Base-by-base conservation (phyloP, 495 filamentous ascomycete species). In the Penicillium tannophilum region DNA sequence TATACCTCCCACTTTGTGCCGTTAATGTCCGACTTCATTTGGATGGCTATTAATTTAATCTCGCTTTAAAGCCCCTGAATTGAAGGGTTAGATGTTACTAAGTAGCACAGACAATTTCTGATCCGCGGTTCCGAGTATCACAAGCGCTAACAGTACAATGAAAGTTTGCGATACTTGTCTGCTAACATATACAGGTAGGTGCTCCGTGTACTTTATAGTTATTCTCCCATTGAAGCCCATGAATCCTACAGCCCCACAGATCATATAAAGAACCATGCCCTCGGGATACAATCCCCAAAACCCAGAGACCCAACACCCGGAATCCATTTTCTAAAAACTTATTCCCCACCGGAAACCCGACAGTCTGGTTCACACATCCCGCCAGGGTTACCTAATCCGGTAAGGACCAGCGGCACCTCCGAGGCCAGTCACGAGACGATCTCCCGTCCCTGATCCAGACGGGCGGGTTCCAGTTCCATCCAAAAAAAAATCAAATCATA, bases 401-500 rank as follows among this genome's bases (percentile, higher is more conserved):
- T 16, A 52, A 48, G 16, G 48, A 35, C 41, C 59, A 3, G 8
- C 49, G 28, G 47, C 44, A 16, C 55, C 41, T 41, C 52, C 45
- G 36, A 52, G 39, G 16, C 39, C 39, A 41, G 64, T 66, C 64
- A 63, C 61, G 63, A 63, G 63, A 62, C 48, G 51, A 65, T 64
- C 59, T 58, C 52, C 63, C 59, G 59, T 62, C 42, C 63, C 63
- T 56, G 52, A 64, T 48, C 55, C 58, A 52, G 24, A 53, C 50
- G 12, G 26, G 8, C 35, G 52, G 45, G 19, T 20, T 20, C 19
- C 41, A 10, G 20, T 41, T 17, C 39, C 39, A 16, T n/a, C 12
- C 2, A 39, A 39, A 39, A 39, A 41, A 41, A 41, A 41, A 36
- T 11, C 33, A 10, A 36, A 36, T 14, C 33, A 36, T 9, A 36